These are phyloP conservation scores for Mycena olivaceomarginata DNA, from an alignment of 768 basidiomycete species.

Conservation along the genomic window DNA sequence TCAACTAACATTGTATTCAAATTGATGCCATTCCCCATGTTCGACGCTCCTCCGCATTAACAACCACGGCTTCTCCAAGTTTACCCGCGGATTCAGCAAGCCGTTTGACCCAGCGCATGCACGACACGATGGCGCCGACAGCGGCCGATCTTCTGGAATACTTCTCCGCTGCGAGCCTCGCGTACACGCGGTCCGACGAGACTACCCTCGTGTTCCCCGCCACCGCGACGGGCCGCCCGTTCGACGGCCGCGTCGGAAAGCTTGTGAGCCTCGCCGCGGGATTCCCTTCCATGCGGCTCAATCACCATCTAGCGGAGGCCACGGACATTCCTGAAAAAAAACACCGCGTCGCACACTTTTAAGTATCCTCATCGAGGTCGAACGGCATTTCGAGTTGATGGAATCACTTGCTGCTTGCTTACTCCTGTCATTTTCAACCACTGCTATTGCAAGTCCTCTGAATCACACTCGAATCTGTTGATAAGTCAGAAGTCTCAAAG, in stretches of 20 bases:
- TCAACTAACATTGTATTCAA: too few species aligned
- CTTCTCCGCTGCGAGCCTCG: slow-evolving; percentile 42
- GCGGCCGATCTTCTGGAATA: slow-evolving; percentile 32
- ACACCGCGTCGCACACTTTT: slow-evolving; percentile 39
- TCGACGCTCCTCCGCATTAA: not conserved
- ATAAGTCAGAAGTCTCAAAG: too few species aligned
- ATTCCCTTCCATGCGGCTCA: slow-evolving; percentile 37
- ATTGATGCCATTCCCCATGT: too few species aligned
- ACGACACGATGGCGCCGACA: too few species aligned
- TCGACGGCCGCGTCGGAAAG: slow-evolving; percentile 40
- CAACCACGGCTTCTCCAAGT: slow-evolving; percentile 41
- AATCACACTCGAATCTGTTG: too few species aligned
- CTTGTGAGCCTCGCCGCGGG: slow-evolving; percentile 38
- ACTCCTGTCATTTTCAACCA: too few species aligned
- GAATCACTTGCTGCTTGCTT: too few species aligned
- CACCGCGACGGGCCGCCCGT: slow-evolving; percentile 12
- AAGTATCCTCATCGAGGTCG: too few species aligned
- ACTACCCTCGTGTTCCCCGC: slow-evolving; percentile 40
- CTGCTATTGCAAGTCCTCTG: too few species aligned
- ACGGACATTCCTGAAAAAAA: slow-evolving; percentile 21
- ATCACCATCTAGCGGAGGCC: slow-evolving; percentile 31
- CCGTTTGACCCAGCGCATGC: slow-evolving; percentile 44
- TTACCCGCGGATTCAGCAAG: slow-evolving; percentile 41
- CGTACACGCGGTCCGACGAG: slow-evolving; percentile 44
- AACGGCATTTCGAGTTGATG: too few species aligned